Evolutionary conservation across 345 rosid species (phyloP).

Genomic region (Dipteronia dyeriana): DNA sequence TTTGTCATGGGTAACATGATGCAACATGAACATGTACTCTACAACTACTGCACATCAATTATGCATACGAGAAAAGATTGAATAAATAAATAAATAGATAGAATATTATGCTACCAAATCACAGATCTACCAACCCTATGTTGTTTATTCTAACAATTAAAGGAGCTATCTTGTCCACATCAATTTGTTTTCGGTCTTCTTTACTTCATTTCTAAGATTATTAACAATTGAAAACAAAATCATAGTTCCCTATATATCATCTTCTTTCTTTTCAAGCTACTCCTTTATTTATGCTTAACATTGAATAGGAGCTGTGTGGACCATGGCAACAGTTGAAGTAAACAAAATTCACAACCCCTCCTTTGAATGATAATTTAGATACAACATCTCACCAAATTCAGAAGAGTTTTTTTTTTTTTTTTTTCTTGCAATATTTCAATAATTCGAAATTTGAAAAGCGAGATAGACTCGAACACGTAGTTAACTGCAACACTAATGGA

Average conservation of each 20-base stretch:
- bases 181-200: constrained; percentile 1
- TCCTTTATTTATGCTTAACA: neutral
- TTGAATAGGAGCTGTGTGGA: no score
- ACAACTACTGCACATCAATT: constrained; percentile 1
- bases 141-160: neutral
- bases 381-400: neutral
- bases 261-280: neutral
- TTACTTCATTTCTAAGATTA: constrained; percentile 15
- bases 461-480: no score
- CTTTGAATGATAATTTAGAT: neutral
- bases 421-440: no score
- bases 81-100: no score
- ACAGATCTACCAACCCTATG: constrained; percentile 19
- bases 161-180: constrained; percentile 23
- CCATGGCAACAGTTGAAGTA: neutral
- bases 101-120: neutral
- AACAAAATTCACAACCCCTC: no score
- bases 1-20: neutral
- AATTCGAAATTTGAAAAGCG: no score
- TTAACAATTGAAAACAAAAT: neutral
- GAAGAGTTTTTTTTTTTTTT: no score
- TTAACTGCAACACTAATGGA: no score
- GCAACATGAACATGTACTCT: neutral
- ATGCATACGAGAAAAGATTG: neutral
- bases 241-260: neutral